Base-by-base conservation (phyloP, 176 grass and related monocot species). In the Cenchrus purpureus region DNA sequence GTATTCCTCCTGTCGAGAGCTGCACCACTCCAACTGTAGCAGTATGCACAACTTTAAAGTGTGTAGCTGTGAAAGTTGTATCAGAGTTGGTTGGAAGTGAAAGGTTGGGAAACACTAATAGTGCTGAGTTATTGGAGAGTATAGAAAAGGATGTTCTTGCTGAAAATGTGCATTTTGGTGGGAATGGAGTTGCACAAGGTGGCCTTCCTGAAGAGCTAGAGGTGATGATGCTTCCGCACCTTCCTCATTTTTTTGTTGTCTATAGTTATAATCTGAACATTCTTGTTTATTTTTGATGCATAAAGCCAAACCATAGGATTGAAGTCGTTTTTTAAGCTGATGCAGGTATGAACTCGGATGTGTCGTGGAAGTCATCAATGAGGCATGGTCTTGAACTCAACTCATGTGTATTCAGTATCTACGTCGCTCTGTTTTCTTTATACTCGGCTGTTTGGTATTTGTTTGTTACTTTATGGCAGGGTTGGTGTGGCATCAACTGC, bases 391-490 rank as follows among this genome's bases (percentile, higher is more conserved):
- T 87, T 77, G 44, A 87, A 90, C 55, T 79, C 52, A 88, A 84
- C 75, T 57, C 80, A 88, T 65, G 6, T 79, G 49, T 51, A 44
- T 88, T 86, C 31, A 59, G 0, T 68, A 48, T 79, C 10, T 37
- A 37, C 9, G 12, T 83, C 86, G 83, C 76, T 84, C 90, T 68
- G 58, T 89, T 92, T 98, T 95, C 91, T 95, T 98, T 90, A 93
- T 92, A 79, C 85, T 91, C 78, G 83, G 78, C 88, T 84, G 77
- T 92, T 83, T 80, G 75, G 84, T 84, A 79, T 82, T 76, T 93
- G 46, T 91, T 84, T 82, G 51, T 34, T 86, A 79, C 48, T 78
- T 76, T 69, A 80, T 93, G 48, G 73, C 87, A 99, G 97, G 86
- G 79, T 91, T 83, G 89, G 91, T 90, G 67, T 92, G 81, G 79